Percentiles rank a stretch among this genome's conserved stretches.
Evolutionary conservation across 1,284 basidiomycete species (phyloP).

Genomic region (Athelia sp.): DNA sequence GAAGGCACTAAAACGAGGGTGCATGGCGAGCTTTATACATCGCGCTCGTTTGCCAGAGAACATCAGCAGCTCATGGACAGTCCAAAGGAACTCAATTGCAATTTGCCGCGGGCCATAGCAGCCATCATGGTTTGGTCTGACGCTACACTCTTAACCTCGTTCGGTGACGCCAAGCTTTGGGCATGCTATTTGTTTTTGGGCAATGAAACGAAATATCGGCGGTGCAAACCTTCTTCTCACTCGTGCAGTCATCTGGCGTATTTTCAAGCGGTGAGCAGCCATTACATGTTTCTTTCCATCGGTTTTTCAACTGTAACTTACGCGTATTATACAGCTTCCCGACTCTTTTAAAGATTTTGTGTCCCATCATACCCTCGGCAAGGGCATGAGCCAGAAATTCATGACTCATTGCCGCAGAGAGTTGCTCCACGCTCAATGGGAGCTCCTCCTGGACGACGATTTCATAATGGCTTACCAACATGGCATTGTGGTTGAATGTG

Average conservation of each 20-base stretch:
- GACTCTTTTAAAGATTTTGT: conserved; percentile 2
- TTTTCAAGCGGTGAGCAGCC: conserved; percentile 12
- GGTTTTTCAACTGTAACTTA: no score
- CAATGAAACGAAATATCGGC: conserved; percentile 30
- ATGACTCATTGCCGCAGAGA: conserved; percentile 16
- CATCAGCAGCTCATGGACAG: conserved; percentile 17
- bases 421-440: conserved; percentile 18
- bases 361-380: not conserved
- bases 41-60: conserved; percentile 6
- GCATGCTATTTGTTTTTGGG: conserved; percentile 31
- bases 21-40: conserved; percentile 1
- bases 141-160: conserved; percentile 28
- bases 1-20: not conserved
- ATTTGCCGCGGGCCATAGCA: conserved; percentile 17
- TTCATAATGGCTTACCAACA: conserved; percentile 16
- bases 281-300: no score
- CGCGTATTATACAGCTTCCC: conserved; percentile 2
- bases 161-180: no score
- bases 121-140: conserved; percentile 32
- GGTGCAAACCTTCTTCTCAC: conserved; percentile 13
- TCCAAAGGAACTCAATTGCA: conserved; percentile 9
- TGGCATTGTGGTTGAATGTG: conserved; percentile 13
- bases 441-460: conserved; percentile 12
- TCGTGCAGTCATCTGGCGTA: conserved; percentile 29
- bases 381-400: not conserved